Base-by-base conservation (phyloP, 1,284 basidiomycete genomes). In the Heliocybe sulcata region DNA sequence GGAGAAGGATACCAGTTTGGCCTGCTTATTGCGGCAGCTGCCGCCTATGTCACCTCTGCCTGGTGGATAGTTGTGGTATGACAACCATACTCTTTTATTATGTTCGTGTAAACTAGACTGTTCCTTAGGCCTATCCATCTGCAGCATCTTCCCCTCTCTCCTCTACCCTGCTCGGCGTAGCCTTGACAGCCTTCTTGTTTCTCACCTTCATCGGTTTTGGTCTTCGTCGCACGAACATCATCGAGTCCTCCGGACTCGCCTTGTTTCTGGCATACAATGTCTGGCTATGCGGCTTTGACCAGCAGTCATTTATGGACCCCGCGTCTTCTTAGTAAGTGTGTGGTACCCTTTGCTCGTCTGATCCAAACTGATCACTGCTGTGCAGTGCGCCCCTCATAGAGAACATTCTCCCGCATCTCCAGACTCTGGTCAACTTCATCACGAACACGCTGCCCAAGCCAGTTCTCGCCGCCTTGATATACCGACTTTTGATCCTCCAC, bases 181-280 rank as follows among this genome's bases (percentile, higher is more conserved):
- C 88, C 11, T 63, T 85, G 56, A 87, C 86, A 1, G 77, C 78
- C 8, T 75, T 87, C 60, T 67, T 95, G 48, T 98, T 98, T 72
- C 78, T 98, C 35, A 93, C 90, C 1, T 79, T 92, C 59, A 96
- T 98, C 60, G 92, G 92, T 3, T 96, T 98, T 69, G 83, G 82
- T 11, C 70, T 94, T 57, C 82, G 92, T 55, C 80, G 92, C 52
- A 97, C 94, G 49, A 97, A 95, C 63, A 90, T 96, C 45, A 88
- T 98, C 56, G 94, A 98, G 69, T 94, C 94, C 2, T 86, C 87
- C 14, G 84, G 90, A 47, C 81, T 96, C 45, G 87, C 92, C 2
- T 75, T 94, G 45, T 92, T 94, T 67, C 80, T 95, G 33, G 90
- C 91, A 14, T 94, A 90, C 68, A 92, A 90, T 60, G 79, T 91